phyloP scores from a whole-genome alignment of 371 early-diverging fungal genomes.

The Mycotypha africana region DNA sequence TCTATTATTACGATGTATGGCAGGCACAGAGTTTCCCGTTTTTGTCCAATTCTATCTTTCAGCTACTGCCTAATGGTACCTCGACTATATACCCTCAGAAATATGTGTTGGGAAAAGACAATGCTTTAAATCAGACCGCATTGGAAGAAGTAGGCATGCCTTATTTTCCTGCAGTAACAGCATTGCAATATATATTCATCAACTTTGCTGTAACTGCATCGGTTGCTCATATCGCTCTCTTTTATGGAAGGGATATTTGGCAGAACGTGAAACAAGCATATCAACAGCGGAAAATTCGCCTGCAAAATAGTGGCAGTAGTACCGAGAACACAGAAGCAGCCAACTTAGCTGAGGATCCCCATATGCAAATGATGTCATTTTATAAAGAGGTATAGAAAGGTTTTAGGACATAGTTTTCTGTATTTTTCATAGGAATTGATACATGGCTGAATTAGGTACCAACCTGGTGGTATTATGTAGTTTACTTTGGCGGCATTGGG shows the following conservation, averaged over 20 bases:
- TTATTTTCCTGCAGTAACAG: conserved; percentile 22
- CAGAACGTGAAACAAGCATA: neutral
- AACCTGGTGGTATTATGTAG: conserved; percentile 65
- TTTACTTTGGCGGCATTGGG: conserved; percentile 55
- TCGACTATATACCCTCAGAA: conserved; percentile 32
- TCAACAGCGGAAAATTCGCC: too few species aligned
- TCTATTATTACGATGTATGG: conserved; percentile 41
- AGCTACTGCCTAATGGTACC: conserved; percentile 17
- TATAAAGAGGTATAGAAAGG: conserved; percentile 52
- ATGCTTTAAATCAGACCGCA: conserved; percentile 28
- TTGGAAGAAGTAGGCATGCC: conserved; percentile 34
- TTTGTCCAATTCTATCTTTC: conserved; percentile 35
- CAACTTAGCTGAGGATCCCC: conserved; percentile 29
- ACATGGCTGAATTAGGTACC: conserved; percentile 55
- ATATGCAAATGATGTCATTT: conserved; percentile 33
- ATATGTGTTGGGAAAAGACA: conserved; percentile 28
- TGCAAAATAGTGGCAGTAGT: too few species aligned
- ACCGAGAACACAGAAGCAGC: neutral
- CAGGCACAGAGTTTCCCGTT: conserved; percentile 41
- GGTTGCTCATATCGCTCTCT: conserved; percentile 43
- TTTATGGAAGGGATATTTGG: conserved; percentile 33
- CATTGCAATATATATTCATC: conserved; percentile 25
- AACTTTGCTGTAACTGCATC: conserved; percentile 49
- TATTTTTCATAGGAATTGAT: too few species aligned
- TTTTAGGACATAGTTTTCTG: too few species aligned